Evolutionary conservation across 495 filamentous ascomycete genomes (phyloP).

Genomic region (Hapsidospora chrysogenum): DNA sequence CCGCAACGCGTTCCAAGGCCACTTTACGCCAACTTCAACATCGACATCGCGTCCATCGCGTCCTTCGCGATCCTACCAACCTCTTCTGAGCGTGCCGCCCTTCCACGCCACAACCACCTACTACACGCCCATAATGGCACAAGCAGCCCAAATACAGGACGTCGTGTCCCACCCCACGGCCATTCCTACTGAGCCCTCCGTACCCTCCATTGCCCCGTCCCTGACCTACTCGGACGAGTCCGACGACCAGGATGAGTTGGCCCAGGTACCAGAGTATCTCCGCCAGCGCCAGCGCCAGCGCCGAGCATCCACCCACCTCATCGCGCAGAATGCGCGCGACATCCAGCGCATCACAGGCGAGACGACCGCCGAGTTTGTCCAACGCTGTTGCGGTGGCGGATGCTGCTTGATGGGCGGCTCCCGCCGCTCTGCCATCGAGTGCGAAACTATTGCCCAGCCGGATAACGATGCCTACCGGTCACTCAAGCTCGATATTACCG

Average conservation of each 20-base stretch:
- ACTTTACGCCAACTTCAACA: too few species aligned
- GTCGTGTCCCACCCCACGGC: conserved; percentile 1
- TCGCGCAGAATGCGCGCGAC: conserved; percentile 58
- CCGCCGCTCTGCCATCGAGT: conserved; percentile 26
- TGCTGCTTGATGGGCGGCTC: conserved; percentile 61
- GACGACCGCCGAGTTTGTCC: conserved; percentile 39
- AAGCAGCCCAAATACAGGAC: conserved; percentile 1
- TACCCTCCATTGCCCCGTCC: conserved; percentile 16
- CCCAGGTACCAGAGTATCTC: conserved; percentile 4
- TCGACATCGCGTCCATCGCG: too few species aligned
- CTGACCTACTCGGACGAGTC: conserved; percentile 19
- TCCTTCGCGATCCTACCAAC: too few species aligned
- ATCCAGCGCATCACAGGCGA: conserved; percentile 52
- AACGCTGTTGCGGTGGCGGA: conserved; percentile 83
- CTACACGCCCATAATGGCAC: background rate
- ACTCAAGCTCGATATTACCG: conserved; percentile 57
- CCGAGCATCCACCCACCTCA: conserved; percentile 66
- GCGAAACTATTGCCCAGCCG: conserved; percentile 46
- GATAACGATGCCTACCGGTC: conserved; percentile 73
- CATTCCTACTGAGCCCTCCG: conserved; percentile 7
- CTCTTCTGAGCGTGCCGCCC: too few species aligned
- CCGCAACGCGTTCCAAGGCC: too few species aligned
- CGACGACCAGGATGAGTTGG: conserved; percentile 15
- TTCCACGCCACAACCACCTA: too few species aligned
- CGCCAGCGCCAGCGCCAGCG: conserved; percentile 26